Evolutionary conservation across 1,139 yeast species (phyloP).

Genomic region (Cylindricascospora bacillispora): DNA sequence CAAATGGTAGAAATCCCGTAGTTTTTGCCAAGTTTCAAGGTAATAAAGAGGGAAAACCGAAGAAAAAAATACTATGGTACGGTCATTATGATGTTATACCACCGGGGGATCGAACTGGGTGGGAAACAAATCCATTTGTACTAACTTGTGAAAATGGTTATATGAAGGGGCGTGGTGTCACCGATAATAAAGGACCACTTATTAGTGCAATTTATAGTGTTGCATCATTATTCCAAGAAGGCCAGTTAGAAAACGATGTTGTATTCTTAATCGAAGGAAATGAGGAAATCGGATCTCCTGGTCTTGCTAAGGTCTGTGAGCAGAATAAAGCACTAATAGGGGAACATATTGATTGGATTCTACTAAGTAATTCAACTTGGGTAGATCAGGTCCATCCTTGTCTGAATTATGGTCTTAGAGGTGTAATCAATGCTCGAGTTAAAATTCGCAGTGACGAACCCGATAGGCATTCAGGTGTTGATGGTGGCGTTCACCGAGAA

Average conservation of each 20-base stretch:
- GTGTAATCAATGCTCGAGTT: slow-evolving; percentile 73
- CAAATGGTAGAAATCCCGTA: slow-evolving; percentile 64
- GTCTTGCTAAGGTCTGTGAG: slow-evolving; percentile 57
- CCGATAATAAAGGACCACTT: slow-evolving; percentile 91
- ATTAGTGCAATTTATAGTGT: slow-evolving; percentile 85
- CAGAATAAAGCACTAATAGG: slow-evolving; percentile 45
- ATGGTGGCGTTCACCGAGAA: slow-evolving; percentile 83
- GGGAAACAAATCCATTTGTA: slow-evolving; percentile 72
- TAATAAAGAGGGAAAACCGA: slow-evolving; percentile 16
- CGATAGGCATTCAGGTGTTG: slow-evolving; percentile 92
- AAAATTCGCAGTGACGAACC: slow-evolving; percentile 60
- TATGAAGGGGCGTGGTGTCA: slow-evolving; percentile 81
- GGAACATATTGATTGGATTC: slow-evolving; percentile 64
- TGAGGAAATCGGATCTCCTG: slow-evolving; percentile 86
- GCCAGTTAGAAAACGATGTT: slow-evolving; percentile 54
- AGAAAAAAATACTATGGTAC: slow-evolving; percentile 58
- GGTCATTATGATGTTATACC: slow-evolving; percentile 93
- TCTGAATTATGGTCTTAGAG: slow-evolving; percentile 85
- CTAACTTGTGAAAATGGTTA: slow-evolving; percentile 74
- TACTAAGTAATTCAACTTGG: slow-evolving; percentile 90
- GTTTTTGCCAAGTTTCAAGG: slow-evolving; percentile 62
- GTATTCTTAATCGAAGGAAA: slow-evolving; percentile 86
- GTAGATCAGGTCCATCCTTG: slow-evolving; percentile 82
- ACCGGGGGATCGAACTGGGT: slow-evolving; percentile 45
- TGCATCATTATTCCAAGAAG: slow-evolving; percentile 48